Evolutionary conservation across 331 rosid genomes (phyloP).

Genomic region (Dryas integrifolia): DNA sequence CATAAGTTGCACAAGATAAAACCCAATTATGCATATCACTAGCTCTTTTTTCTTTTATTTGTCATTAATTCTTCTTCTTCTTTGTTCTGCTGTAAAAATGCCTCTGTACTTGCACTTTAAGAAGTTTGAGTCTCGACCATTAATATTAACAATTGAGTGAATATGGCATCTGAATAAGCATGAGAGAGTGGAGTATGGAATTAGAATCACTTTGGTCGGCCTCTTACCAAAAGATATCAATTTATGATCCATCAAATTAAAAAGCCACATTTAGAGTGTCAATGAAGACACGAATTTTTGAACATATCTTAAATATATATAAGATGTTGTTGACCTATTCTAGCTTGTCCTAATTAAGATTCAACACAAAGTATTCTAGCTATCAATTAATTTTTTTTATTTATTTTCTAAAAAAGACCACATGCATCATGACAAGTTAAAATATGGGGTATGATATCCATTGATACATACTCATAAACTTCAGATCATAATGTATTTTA

Average conservation of each 20-base stretch:
- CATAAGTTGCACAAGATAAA: too few relatives aligned
- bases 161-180: constrained; percentile 47
- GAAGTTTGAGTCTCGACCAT: constrained; percentile 27
- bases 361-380: constrained; percentile 24
- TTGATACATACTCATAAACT: too few relatives aligned
- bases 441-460: neutral
- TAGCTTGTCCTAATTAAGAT: constrained; percentile 18
- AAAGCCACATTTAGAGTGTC: constrained; percentile 35
- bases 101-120: neutral
- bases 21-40: too few relatives aligned
- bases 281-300: constrained; percentile 46
- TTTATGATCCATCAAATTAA: constrained; percentile 12
- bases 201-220: constrained; percentile 90
- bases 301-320: constrained; percentile 21
- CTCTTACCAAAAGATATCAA: constrained; percentile 53
- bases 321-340: constrained; percentile 38
- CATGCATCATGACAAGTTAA: neutral
- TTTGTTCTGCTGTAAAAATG: too few relatives aligned
- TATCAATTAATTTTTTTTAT: neutral
- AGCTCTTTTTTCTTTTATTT: too few relatives aligned
- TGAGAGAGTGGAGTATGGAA: constrained; percentile 64
- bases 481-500: too few relatives aligned
- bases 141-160: constrained; percentile 31
- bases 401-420: neutral
- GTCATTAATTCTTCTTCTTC: too few relatives aligned